Evolutionary conservation across 2,329 filamentous ascomycete species (phyloP).

Genomic region (Exophiala mesophila): DNA sequence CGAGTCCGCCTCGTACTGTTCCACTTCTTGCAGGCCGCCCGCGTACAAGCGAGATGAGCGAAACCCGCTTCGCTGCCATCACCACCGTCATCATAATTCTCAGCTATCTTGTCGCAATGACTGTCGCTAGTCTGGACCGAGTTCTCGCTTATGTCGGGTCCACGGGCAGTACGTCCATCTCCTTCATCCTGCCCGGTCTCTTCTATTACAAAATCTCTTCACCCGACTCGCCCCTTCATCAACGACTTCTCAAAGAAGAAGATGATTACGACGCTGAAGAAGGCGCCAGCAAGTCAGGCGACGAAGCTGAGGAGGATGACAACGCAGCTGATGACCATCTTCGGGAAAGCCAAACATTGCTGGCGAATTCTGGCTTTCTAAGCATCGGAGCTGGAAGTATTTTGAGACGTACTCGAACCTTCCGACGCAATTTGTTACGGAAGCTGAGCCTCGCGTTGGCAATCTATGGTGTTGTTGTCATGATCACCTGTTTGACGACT

Average conservation of each 20-base stretch:
- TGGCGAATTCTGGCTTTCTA: conserved; percentile 41
- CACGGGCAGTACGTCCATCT: conserved; percentile 91
- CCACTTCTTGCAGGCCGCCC: conserved; percentile 36
- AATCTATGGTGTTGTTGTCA: conserved; percentile 79
- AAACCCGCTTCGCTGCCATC: conserved; percentile 81
- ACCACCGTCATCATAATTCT: conserved; percentile 80
- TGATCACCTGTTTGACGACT: conserved; percentile 79
- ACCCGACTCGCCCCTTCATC: conserved; percentile 80
- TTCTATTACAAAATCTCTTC: conserved; percentile 99
- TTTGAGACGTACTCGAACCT: conserved; percentile 50
- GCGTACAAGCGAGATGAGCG: conserved; percentile 64
- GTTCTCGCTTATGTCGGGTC: conserved; percentile 93
- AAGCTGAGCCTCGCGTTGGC: conserved; percentile 70
- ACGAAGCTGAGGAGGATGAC: conserved; percentile 47
- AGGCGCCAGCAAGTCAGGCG: conserved; percentile 40
- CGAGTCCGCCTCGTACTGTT: conserved; percentile 38
- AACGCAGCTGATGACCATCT: conserved; percentile 26
- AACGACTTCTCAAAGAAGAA: conserved; percentile 82
- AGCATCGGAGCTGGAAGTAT: conserved; percentile 50
- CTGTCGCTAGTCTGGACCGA: conserved; percentile 80
- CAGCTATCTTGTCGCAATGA: conserved; percentile 84
- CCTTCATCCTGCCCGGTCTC: conserved; percentile 89
- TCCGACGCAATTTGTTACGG: conserved; percentile 60
- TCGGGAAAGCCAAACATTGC: conserved; percentile 30
- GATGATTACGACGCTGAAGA: conserved; percentile 62